Evolutionary conservation across 352 stramenopile genomes (phyloP), one percentile per base, ranked within the genome.

Genomic region (Chrysophaeum taylorii): DNA sequence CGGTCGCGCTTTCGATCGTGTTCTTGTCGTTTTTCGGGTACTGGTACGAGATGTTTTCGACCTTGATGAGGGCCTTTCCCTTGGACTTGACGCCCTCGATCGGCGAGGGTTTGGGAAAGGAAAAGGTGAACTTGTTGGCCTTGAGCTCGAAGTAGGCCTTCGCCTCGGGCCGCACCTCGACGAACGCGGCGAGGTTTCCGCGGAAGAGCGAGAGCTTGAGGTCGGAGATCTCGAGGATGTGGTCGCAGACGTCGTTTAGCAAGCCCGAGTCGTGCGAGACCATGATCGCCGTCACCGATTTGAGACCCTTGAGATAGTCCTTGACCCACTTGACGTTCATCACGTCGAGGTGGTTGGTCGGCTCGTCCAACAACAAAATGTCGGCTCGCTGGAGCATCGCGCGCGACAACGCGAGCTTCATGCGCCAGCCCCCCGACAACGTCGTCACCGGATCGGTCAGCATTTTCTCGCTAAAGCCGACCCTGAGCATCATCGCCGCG

Each of bases 311-410:
- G 33, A 98, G 72, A 85, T 97, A 98, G 70, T 92, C 87, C 72
- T 96, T 95, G 33, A 98, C 82, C 93, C 93, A 98, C 42, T 92
- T 88, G 70, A 98, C 92, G 67, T 96, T 95, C 77, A 96, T 94
- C 37, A 98, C 92, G 79, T 96, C 90, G 76, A 96, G 85, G 79
- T 97, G 90, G 77, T 96, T 96, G 25, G 90, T 96, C 25, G 91
- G 92, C 81, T 97, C 91, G 78, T 97, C 91, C 50, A 96, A 80
- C 36, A 97, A 75, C 48, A 97, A 81, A 73, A 98, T 94, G 79
- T 98, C 92, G 16, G 94, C 91, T 63, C 95, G 94, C 79, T 96
- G 85, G 80, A 94, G 85, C 91, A 96, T 97, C 29, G 88, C 90
- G 79, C 90, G 87, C 12, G 90, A 89, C 48, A 97, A 82, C 36